phyloP scores from a whole-genome alignment of 192 early-diverging fungal genomes.

The Coemansia sp. region DNA sequence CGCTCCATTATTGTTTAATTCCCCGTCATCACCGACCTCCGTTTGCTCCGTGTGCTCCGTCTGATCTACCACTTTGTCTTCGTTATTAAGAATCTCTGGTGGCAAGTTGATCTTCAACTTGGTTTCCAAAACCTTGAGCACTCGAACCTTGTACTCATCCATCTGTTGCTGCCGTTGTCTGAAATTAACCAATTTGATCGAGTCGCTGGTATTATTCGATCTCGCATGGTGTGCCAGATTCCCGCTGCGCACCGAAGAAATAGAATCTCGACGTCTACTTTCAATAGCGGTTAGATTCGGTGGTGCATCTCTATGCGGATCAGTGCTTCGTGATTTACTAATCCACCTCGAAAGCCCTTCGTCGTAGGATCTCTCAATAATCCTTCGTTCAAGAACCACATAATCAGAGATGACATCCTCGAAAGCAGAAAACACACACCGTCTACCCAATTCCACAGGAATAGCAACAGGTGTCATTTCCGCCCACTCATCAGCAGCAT shows the following conservation, averaged over 20 bases:
- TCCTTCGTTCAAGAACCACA: conserved; percentile 37
- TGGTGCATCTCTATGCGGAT: background rate
- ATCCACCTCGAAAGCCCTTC: conserved; percentile 32
- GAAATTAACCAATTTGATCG: conserved; percentile 27
- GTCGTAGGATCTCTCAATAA: conserved; percentile 38
- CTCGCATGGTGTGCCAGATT: background rate
- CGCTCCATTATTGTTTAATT: background rate
- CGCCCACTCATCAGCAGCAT: conserved; percentile 28
- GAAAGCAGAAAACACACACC: conserved; percentile 48
- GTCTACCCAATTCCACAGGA: conserved; percentile 19
- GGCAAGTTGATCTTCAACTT: conserved; percentile 26
- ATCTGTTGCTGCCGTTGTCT: conserved; percentile 38
- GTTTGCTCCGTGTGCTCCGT: background rate
- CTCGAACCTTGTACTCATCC: conserved; percentile 43
- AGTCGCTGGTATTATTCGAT: conserved; percentile 5
- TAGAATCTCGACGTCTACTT: background rate
- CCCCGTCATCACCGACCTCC: background rate
- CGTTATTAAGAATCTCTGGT: conserved; percentile 8
- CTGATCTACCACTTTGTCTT: background rate
- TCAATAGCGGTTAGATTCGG: background rate
- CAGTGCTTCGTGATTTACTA: background rate
- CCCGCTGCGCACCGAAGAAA: background rate
- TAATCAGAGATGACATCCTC: conserved; percentile 41
- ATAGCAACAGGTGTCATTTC: conserved; percentile 25
- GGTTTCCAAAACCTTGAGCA: conserved; percentile 30